These are phyloP conservation scores for Triangularia verruculosa DNA, from an alignment of 2,329 filamentous ascomycete genomes.

Conservation along the genomic window DNA sequence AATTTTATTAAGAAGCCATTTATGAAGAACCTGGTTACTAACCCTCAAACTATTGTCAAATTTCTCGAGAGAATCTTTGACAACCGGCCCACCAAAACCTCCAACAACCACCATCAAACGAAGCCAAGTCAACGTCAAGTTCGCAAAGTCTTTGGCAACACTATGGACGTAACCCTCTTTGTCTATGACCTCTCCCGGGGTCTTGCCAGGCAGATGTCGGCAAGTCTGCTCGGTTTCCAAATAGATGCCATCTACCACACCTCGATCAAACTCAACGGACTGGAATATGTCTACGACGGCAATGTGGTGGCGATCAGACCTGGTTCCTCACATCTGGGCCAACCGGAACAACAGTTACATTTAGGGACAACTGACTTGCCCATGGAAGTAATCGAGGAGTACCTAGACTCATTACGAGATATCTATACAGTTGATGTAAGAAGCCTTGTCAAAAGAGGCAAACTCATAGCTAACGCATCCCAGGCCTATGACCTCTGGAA, in stretches of 20 bases:
- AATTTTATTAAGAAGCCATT: not conserved
- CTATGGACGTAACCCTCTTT: constrained; percentile 73
- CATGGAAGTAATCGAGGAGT: constrained; percentile 79
- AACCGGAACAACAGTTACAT: constrained; percentile 70
- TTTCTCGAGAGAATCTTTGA: not conserved
- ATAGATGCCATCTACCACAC: constrained; percentile 97
- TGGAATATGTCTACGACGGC: constrained; percentile 88
- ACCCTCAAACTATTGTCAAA: not conserved
- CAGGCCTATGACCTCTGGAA: constrained; percentile 83
- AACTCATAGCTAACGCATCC: not conserved
- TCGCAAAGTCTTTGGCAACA: not conserved
- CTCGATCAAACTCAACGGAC: constrained; percentile 76
- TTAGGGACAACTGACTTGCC: constrained; percentile 77
- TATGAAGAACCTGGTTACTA: not conserved
- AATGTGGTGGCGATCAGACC: constrained; percentile 80
- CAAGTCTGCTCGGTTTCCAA: constrained; percentile 51
- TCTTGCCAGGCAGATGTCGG: constrained; percentile 53
- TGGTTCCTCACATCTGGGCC: constrained; percentile 81
- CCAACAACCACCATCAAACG: not conserved
- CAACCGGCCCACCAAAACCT: not conserved
- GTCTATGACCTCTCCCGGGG: constrained; percentile 75
- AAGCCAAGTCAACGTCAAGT: not conserved
- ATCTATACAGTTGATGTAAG: constrained; percentile 77
- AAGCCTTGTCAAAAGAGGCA: not conserved
- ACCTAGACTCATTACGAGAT: constrained; percentile 75